Conservation (phyloP, 2,329 filamentous ascomycete genomes). For the Aspergillaceae sp. region DNA sequence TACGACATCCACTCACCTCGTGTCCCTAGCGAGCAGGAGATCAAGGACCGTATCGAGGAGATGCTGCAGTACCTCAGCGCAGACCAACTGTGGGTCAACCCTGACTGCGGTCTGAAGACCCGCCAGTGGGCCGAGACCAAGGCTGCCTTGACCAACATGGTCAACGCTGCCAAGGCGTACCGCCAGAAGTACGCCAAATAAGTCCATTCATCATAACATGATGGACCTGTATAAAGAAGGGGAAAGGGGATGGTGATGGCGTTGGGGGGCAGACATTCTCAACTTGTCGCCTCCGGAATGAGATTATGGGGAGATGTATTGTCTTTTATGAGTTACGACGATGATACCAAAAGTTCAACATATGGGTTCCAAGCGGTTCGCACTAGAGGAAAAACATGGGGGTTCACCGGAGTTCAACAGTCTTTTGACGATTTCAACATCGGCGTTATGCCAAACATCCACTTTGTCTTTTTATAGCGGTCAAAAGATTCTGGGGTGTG, state of each 20-base stretch:
- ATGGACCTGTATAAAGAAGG: background rate
- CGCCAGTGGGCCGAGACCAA: constrained; percentile 98
- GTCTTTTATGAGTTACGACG: constrained; percentile 31
- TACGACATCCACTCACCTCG: constrained; percentile 99
- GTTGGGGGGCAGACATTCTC: constrained; percentile 26
- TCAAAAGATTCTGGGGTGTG: constrained; percentile 5
- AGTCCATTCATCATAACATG: constrained; percentile 10
- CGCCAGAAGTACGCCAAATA: constrained; percentile 63
- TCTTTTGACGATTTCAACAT: constrained; percentile 43
- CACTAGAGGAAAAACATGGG: constrained; percentile 28
- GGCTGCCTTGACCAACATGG: constrained; percentile 91
- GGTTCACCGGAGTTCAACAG: constrained; percentile 33
- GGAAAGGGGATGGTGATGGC: background rate
- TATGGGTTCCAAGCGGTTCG: constrained; percentile 29
- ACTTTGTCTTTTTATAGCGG: constrained; percentile 5
- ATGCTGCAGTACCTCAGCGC: constrained; percentile 97
- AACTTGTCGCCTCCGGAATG: constrained; percentile 28
- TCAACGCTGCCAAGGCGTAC: constrained; percentile 96
- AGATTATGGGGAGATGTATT: constrained; percentile 17
- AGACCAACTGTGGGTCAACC: constrained; percentile 99
- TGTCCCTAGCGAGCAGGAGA: constrained; percentile 94
- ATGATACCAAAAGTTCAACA: constrained; percentile 38
- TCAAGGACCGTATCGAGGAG: constrained; percentile 94
- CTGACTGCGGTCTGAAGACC: constrained; percentile 98
- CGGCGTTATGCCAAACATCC: constrained; percentile 25